These are phyloP conservation scores for Pichia sp. DNA, from an alignment of 1,139 yeast species.

Conservation along the genomic window DNA sequence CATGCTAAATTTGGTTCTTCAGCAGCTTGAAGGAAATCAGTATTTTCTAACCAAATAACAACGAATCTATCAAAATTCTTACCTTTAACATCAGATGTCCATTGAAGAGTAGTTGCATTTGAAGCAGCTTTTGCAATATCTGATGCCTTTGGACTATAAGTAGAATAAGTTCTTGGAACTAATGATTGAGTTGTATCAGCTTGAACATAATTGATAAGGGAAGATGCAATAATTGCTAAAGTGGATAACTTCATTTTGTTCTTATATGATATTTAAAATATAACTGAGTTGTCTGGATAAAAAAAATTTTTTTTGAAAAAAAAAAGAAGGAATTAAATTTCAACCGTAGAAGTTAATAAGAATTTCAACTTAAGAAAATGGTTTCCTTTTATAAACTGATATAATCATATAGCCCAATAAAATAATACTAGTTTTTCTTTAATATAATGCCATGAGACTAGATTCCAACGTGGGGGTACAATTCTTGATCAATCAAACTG, in stretches of 20 bases:
- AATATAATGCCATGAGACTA: too few relatives aligned
- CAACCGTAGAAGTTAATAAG: background rate
- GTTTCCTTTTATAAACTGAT: too few relatives aligned
- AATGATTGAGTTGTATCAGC: slow-evolving; percentile 17
- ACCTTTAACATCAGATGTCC: slow-evolving; percentile 37
- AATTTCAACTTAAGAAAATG: too few relatives aligned
- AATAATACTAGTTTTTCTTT: too few relatives aligned
- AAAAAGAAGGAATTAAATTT: too few relatives aligned
- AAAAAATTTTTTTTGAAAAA: background rate
- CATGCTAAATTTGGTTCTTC: slow-evolving; percentile 36
- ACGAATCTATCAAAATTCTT: slow-evolving; percentile 37
- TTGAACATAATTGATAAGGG: slow-evolving; percentile 13
- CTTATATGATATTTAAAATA: too few relatives aligned
- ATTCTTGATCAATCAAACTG: too few relatives aligned
- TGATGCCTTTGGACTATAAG: slow-evolving; percentile 33
- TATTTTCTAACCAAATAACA: slow-evolving; percentile 44
- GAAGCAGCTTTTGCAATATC: slow-evolving; percentile 35
- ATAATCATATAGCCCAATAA: too few relatives aligned
- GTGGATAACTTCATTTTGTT: slow-evolving; percentile 11
- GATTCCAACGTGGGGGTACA: too few relatives aligned
- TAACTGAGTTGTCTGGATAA: background rate
- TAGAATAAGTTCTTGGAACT: slow-evolving; percentile 29
- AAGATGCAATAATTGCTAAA: slow-evolving; percentile 11
- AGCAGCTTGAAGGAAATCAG: slow-evolving; percentile 43
- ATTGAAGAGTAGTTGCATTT: slow-evolving; percentile 30